Evolutionary conservation across 805 yeast species (phyloP).

Genomic region (Sugiyamaella americana): DNA sequence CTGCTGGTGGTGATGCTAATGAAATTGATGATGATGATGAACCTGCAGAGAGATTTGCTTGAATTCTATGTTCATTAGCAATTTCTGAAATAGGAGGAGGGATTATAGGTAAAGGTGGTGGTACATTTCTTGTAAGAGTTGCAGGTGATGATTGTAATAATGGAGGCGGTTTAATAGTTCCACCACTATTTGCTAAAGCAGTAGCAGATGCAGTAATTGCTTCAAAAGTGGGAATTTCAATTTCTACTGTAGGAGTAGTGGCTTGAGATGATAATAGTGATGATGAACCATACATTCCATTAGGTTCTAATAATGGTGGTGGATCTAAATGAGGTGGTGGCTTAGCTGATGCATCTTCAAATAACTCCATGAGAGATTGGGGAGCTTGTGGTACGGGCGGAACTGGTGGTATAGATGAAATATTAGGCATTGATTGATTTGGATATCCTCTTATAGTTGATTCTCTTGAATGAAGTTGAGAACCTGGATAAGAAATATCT

Average conservation of each 20-base stretch:
- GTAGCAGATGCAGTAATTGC: conserved; percentile 19
- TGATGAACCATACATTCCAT: conserved; percentile 3
- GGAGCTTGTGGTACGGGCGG: conserved; percentile 49
- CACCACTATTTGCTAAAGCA: conserved; percentile 1
- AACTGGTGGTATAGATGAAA: neutral
- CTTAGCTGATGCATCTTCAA: conserved; percentile 41
- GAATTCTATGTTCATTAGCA: neutral
- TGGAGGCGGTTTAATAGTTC: neutral
- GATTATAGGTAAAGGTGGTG: neutral
- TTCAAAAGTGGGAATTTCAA: conserved; percentile 28
- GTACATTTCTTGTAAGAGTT: neutral
- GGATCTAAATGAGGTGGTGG: neutral
- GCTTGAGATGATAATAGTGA: conserved; percentile 13
- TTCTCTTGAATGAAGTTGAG: conserved; percentile 4
- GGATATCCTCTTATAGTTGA: conserved; percentile 7
- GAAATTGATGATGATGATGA: neutral
- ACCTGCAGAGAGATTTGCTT: neutral
- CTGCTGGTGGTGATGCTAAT: conserved; percentile 2
- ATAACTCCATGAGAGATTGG: conserved; percentile 61
- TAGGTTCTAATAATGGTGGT: conserved; percentile 30
- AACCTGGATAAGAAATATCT: neutral
- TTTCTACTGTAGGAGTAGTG: conserved; percentile 22
- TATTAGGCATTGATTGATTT: neutral
- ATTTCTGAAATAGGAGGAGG: neutral
- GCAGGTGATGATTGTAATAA: neutral